phyloP scores from a whole-genome alignment of 2,329 filamentous ascomycete genomes.

The Metarhizium album region DNA sequence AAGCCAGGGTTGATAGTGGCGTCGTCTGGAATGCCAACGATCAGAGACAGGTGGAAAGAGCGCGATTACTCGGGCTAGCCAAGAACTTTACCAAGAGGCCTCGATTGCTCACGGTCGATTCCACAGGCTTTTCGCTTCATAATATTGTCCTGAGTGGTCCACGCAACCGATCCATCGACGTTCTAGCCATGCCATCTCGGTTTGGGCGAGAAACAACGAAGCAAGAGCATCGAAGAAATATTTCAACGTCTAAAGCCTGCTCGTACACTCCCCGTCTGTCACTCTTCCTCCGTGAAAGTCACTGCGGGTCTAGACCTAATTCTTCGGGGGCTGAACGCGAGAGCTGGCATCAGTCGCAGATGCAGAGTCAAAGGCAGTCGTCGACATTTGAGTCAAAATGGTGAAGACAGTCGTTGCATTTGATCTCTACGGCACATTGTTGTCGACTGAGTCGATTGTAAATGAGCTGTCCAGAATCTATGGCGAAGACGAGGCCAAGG shows the following conservation, averaged over 20 bases:
- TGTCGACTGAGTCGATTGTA: constrained; percentile 61
- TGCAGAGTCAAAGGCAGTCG: not conserved
- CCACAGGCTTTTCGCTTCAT: too few species aligned
- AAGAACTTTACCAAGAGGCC: too few species aligned
- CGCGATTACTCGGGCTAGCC: too few species aligned
- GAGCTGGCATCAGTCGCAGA: not conserved
- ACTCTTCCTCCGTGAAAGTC: too few species aligned
- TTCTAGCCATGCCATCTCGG: not conserved
- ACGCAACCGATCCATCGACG: not conserved
- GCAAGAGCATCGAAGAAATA: not conserved
- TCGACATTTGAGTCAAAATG: constrained; percentile 10
- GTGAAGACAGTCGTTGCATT: constrained; percentile 49
- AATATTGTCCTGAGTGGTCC: too few species aligned
- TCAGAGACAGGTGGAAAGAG: too few species aligned
- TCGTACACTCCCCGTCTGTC: not conserved
- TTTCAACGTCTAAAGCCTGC: not conserved
- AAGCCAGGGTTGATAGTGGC: too few species aligned
- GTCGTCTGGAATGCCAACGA: too few species aligned
- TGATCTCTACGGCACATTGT: constrained; percentile 64
- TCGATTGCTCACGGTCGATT: too few species aligned
- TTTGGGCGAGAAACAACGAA: not conserved
- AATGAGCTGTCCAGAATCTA: constrained; percentile 45
- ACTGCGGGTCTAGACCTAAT: not conserved
- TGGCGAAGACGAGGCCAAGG: constrained; percentile 43
- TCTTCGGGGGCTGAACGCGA: not conserved